A percentile compares a stretch with the other conserved stretches of the same genome.
Conservation (phyloP, 2,329 filamentous ascomycete genomes). For the Exophiala oligosperma region DNA sequence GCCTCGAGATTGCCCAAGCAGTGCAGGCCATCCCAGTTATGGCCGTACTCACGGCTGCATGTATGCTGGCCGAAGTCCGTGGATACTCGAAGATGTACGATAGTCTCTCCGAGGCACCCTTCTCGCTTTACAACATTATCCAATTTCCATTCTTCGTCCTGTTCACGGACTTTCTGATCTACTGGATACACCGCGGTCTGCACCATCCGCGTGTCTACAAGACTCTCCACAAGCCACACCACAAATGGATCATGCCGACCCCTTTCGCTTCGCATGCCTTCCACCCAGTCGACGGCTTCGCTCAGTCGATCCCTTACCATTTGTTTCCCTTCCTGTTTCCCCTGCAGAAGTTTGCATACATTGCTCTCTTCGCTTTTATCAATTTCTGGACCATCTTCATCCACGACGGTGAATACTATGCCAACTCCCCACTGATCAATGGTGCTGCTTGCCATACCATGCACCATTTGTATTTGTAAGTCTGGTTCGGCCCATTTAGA, state of each 20-base stretch:
- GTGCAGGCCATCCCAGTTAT: constrained; percentile 76
- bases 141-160: constrained; percentile 87
- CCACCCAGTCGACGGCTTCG: constrained; percentile 88
- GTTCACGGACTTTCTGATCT: constrained; percentile 89
- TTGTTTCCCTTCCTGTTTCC: constrained; percentile 91
- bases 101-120: constrained; percentile 70
- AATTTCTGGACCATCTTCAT: constrained; percentile 98
- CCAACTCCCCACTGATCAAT: constrained; percentile 88
- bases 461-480: constrained; percentile 60
- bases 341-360: constrained; percentile 85
- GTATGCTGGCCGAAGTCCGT: constrained; percentile 80
- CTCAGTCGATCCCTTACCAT: constrained; percentile 88
- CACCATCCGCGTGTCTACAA: constrained; percentile 84
- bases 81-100: constrained; percentile 90
- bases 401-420: constrained; percentile 90
- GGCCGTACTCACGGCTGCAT: constrained; percentile 75
- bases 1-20: constrained; percentile 80
- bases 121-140: constrained; percentile 71
- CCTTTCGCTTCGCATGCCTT: constrained; percentile 92
- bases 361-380: constrained; percentile 84
- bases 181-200: constrained; percentile 84
- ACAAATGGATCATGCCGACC: constrained; percentile 99
- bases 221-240: constrained; percentile 90
- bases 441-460: constrained; percentile 91
- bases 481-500: constrained; percentile 38